Percentiles rank a stretch among this genome's conserved stretches.
These are phyloP conservation scores for Apiotrichum veenhuisii DNA, from an alignment of 1,284 basidiomycete species.

Conservation along the genomic window DNA sequence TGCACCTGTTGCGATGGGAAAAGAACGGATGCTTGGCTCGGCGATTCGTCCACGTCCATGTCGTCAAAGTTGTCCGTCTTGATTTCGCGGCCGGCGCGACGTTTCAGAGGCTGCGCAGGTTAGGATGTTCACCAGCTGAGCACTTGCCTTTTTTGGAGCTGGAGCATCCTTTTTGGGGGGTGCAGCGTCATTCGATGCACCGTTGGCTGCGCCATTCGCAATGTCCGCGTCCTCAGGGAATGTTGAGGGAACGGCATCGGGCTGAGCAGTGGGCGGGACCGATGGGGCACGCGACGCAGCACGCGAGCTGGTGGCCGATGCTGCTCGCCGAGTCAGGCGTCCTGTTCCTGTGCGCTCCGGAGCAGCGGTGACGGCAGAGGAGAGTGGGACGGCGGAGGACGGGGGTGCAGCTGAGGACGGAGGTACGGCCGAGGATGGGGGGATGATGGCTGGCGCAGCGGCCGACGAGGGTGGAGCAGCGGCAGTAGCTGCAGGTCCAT, in stretches of 20 bases:
- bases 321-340: background rate
- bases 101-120: constrained; percentile 22
- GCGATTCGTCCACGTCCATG: background rate
- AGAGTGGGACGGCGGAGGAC: background rate
- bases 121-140: background rate
- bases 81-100: constrained; percentile 23
- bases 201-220: background rate
- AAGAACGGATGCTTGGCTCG: background rate
- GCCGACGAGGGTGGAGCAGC: background rate
- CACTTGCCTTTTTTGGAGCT: background rate
- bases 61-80: constrained; percentile 23
- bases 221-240: constrained; percentile 27
- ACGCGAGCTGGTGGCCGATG: background rate
- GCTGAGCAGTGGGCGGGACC: constrained; percentile 2
- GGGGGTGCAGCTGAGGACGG: background rate
- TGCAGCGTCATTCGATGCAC: background rate
- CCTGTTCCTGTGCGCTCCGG: background rate
- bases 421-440: background rate
- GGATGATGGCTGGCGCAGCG: background rate
- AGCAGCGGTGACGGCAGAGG: background rate
- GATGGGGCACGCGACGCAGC: constrained; percentile 4
- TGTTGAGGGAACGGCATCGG: constrained; percentile 32
- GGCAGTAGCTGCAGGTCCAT: background rate
- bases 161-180: constrained; percentile 5
- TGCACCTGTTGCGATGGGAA: constrained; percentile 7